Evolutionary conservation across 1,284 basidiomycete species (phyloP), one percentile per base, ranked within the genome.

Genomic region (Mycena sp.): DNA sequence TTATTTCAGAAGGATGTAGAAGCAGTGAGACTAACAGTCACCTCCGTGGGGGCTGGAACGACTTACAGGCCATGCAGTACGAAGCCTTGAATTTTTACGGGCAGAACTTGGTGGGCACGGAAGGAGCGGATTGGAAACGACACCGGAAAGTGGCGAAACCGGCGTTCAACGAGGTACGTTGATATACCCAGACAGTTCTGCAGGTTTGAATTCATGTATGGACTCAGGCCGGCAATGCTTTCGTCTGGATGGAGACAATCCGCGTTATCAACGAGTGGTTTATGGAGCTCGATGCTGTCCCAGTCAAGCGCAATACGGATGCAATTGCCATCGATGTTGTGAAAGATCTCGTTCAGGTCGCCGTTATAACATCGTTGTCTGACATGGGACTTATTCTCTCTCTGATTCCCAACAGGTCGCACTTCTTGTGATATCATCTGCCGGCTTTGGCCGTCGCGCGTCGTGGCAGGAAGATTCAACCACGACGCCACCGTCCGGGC

Each of bases 231-330:
- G 84, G 83, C 32, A 77, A 81, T 56, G 77, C 76, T 6, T 72
- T 83, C 3, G 81, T 84, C 12, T 84, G 80, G 82, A 65, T 69
- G 6, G 80, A 83, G 64, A 74, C 80, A 0, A 74, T 78, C 5
- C 74, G 77, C 6, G 72, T 83, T 6, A 67, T 79, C n/a, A 68
- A 78, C 19, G 79, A 83, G 63, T 84, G 84, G 80, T 81, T 83
- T 59, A 69, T 74, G 14, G 69, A 79, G 23, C 71, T 83, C 32
- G 75, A 81, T 17, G 69, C 67, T 26, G 25, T 61, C 46, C 59
- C 70, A n/a, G 50, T 53, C 23, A 52, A 61, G 21, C 26, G 23
- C 16, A n/a, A 17, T 17, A 43, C 43, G 54, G 72, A 32, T 26
- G 55, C 57, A 40, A 69, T 17, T 21, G 70, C 9, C 21, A 51